Conservation (phyloP, 768 basidiomycete genomes). For the Mycena vulgaris region DNA sequence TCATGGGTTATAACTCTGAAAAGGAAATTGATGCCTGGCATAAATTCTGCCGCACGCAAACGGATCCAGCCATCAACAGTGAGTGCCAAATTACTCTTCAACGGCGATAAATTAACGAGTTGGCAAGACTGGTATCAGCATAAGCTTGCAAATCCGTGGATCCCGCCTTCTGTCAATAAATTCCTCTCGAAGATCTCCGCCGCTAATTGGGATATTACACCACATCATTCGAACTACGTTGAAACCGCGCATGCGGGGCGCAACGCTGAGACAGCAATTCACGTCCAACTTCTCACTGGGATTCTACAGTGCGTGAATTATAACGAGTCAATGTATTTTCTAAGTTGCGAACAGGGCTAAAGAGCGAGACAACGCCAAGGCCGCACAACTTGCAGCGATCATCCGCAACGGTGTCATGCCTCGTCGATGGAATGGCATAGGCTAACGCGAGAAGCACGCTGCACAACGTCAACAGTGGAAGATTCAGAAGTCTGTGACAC, state of each 20-base stretch:
- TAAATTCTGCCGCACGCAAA: slow-evolving; percentile 29
- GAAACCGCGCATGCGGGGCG: slow-evolving; percentile 31
- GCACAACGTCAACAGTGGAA: too few relatives aligned
- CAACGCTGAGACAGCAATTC: slow-evolving; percentile 33
- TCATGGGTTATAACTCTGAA: slow-evolving; percentile 25
- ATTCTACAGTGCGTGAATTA: slow-evolving; percentile 9
- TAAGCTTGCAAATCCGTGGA: slow-evolving; percentile 37
- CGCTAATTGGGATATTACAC: slow-evolving; percentile 35
- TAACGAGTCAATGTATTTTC: neutral
- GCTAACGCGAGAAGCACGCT: neutral
- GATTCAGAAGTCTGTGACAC: neutral
- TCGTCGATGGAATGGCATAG: neutral
- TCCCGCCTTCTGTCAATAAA: slow-evolving; percentile 36
- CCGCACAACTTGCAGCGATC: neutral
- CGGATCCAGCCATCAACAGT: neutral
- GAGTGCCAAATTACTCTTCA: neutral
- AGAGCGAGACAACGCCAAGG: neutral
- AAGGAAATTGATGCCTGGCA: slow-evolving; percentile 40
- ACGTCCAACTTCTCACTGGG: slow-evolving; percentile 29
- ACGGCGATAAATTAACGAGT: neutral
- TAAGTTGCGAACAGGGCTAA: neutral
- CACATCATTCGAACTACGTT: too few relatives aligned
- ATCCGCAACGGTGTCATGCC: neutral
- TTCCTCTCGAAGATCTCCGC: slow-evolving; percentile 34
- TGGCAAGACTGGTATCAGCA: slow-evolving; percentile 39